phyloP scores from a whole-genome alignment of 2,329 filamentous ascomycete species.

The Hymenoscyphus fraxineus region DNA sequence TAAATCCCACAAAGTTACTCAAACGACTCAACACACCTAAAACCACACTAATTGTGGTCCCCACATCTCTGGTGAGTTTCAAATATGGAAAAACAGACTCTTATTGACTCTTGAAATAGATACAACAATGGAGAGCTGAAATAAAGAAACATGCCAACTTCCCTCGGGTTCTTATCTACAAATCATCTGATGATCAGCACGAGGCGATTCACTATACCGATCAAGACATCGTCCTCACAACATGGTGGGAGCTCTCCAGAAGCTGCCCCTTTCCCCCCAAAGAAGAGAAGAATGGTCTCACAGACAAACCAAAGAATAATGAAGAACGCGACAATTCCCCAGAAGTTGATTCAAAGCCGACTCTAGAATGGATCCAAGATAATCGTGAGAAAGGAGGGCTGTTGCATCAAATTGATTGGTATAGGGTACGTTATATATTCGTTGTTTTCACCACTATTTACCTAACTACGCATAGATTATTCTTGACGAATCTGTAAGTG shows the following conservation, averaged over 20 bases:
- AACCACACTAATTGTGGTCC: constrained; percentile 3
- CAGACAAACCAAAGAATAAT: too few relatives aligned
- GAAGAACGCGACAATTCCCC: not conserved
- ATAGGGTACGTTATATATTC: constrained; percentile 33
- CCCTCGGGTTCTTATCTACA: too few relatives aligned
- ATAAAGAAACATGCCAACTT: not conserved
- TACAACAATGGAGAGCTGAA: not conserved
- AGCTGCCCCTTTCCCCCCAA: too few relatives aligned
- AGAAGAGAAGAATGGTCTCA: too few relatives aligned
- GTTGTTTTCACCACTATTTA: not conserved
- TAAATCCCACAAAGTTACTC: too few relatives aligned
- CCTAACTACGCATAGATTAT: constrained; percentile 35
- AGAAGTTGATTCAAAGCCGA: not conserved
- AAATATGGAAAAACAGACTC: not conserved
- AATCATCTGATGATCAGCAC: too few relatives aligned
- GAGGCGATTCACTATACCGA: too few relatives aligned
- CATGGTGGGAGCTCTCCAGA: too few relatives aligned
- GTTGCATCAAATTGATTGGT: constrained; percentile 40
- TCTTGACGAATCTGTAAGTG: constrained; percentile 45
- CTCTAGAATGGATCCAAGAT: not conserved
- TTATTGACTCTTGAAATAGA: not conserved
- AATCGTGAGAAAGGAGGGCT: not conserved
- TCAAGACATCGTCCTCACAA: too few relatives aligned
- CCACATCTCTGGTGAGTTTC: not conserved
- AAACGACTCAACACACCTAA: too few relatives aligned